Evolutionary conservation across 2,329 filamentous ascomycete species (phyloP).

Genomic region (Fusarium multiceps): DNA sequence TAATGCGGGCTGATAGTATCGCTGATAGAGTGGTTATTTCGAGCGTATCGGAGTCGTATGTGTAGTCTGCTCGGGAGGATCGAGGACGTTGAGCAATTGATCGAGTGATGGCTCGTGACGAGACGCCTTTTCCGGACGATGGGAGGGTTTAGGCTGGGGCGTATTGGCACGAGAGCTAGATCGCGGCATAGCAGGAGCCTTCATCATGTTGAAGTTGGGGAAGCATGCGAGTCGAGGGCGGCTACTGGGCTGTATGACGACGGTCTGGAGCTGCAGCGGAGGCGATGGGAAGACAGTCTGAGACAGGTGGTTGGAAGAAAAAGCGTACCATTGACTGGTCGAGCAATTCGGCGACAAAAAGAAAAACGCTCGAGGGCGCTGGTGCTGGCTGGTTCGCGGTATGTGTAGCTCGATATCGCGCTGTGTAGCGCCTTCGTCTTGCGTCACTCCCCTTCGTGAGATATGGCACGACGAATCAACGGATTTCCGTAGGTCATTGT

Average conservation of each 20-base stretch:
- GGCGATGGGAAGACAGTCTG: background rate
- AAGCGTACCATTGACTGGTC: too few relatives aligned
- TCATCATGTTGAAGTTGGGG: background rate
- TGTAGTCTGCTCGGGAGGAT: background rate
- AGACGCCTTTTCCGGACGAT: background rate
- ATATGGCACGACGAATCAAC: accelerated
- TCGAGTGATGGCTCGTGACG: accelerated
- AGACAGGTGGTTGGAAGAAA: background rate
- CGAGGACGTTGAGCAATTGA: background rate
- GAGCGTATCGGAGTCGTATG: background rate
- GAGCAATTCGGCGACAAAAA: background rate
- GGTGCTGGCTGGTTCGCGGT: background rate
- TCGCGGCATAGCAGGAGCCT: background rate
- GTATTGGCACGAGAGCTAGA: background rate
- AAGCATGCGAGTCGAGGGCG: too few relatives aligned
- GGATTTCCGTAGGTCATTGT: too few relatives aligned
- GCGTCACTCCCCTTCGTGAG: background rate
- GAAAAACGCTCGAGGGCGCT: background rate
- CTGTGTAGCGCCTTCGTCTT: background rate
- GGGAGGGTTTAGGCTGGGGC: background rate
- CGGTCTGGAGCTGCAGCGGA: background rate
- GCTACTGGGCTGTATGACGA: background rate
- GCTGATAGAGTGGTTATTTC: too few relatives aligned
- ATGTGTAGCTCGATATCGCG: background rate
- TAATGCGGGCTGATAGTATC: too few relatives aligned